Percentiles rank a stretch among this genome's conserved stretches.
Evolutionary conservation across 768 basidiomycete genomes (phyloP).

Genomic region (Calocera viscosa): DNA sequence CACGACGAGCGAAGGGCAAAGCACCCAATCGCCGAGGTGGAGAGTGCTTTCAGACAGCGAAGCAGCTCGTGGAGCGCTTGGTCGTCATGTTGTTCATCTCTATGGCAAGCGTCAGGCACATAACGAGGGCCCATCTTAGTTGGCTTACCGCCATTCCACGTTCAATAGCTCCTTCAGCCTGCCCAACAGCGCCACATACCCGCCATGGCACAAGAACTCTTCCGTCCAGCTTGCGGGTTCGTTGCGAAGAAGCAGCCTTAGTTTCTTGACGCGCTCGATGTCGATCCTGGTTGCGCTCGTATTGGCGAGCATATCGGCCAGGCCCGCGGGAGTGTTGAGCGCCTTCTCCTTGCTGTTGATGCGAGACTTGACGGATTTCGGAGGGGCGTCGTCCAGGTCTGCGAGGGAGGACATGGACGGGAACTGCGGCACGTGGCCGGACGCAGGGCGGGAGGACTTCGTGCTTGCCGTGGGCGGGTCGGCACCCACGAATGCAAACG

Average conservation of each 20-base stretch:
- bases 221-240: constrained; percentile 92
- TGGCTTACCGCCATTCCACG: constrained; percentile 91
- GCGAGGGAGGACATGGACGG: background rate
- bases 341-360: constrained; percentile 1
- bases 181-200: constrained; percentile 72
- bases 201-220: constrained; percentile 68
- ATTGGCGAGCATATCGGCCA: constrained; percentile 53
- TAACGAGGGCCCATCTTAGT: no score
- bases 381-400: background rate
- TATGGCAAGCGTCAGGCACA: constrained; percentile 24
- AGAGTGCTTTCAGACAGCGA: constrained; percentile 85
- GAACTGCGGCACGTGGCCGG: background rate
- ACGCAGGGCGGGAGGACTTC: background rate
- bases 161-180: constrained; percentile 83
- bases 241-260: constrained; percentile 75
- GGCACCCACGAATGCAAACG: background rate
- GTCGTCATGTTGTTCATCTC: constrained; percentile 97
- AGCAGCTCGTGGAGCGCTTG: constrained; percentile 83
- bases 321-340: constrained; percentile 44
- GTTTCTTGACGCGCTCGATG: constrained; percentile 75
- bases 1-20: constrained; percentile 79
- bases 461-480: background rate
- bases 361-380: background rate
- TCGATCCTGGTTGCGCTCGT: constrained; percentile 67
- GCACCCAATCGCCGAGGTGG: constrained; percentile 80